Conservation (phyloP, 2,329 filamentous ascomycete genomes). For the Diaporthe longicolla region DNA sequence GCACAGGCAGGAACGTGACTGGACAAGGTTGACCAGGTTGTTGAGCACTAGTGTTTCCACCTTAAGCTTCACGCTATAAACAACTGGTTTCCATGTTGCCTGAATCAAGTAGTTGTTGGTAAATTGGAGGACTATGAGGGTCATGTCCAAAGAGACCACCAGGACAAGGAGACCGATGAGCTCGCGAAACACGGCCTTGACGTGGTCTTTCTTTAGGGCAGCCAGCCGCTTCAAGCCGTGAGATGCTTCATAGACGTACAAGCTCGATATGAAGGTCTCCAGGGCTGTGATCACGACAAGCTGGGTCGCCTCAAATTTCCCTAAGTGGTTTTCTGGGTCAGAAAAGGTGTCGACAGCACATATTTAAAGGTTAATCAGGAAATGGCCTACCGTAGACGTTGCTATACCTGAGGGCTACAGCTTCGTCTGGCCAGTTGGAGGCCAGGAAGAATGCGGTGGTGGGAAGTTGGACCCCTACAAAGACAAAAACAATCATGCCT, state of each 20-base stretch:
- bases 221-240: constrained; percentile 48
- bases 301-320: constrained; percentile 47
- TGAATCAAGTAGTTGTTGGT: constrained; percentile 17
- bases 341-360: not conserved
- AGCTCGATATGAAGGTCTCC: constrained; percentile 57
- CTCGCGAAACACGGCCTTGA: not conserved
- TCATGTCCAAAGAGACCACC: constrained; percentile 51
- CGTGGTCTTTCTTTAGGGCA: not conserved
- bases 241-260: constrained; percentile 63
- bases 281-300: constrained; percentile 59
- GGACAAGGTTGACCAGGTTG: constrained; percentile 31
- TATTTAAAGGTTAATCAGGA: too few species aligned
- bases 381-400: not conserved
- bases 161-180: constrained; percentile 48
- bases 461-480: constrained; percentile 63
- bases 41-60: constrained; percentile 36
- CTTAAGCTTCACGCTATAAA: constrained; percentile 39
- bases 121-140: constrained; percentile 34
- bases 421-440: constrained; percentile 46
- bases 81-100: constrained; percentile 37
- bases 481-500: constrained; percentile 63
- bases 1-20: constrained; percentile 20
- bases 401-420: constrained; percentile 2
- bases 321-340: not conserved
- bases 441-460: constrained; percentile 65